phyloP scores from a whole-genome alignment of 1,284 basidiomycete genomes.

The Austroboletus niveus region DNA sequence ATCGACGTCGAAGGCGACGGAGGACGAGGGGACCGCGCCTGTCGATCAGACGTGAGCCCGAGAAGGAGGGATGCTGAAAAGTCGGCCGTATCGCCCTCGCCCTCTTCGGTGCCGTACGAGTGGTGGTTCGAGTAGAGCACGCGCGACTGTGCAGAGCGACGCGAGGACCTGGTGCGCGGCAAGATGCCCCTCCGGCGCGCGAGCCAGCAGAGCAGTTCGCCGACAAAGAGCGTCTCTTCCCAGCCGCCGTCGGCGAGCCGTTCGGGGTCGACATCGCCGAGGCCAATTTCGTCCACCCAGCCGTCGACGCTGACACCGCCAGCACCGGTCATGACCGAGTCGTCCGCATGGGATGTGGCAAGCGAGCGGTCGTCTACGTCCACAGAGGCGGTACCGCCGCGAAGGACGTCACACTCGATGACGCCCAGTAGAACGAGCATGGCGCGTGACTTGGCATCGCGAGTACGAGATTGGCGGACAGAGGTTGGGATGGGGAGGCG shows the following conservation, averaged over 20 bases:
- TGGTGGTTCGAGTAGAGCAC: slow-evolving; percentile 23
- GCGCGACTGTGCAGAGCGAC: slow-evolving; percentile 6
- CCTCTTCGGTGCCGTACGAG: not conserved
- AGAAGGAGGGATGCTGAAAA: slow-evolving; percentile 23
- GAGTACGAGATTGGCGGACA: slow-evolving; percentile 37
- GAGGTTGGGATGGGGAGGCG: slow-evolving; percentile 43
- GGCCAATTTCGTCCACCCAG: slow-evolving; percentile 5
- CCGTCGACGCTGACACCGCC: slow-evolving; percentile 25
- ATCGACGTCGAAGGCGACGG: slow-evolving; percentile 1
- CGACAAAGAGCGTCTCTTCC: no score
- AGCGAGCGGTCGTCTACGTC: no score
- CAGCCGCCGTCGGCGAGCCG: no score
- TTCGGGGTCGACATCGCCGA: slow-evolving; percentile 21
- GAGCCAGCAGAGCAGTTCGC: slow-evolving; percentile 28
- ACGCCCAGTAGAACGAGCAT: slow-evolving; percentile 80
- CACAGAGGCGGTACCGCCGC: no score
- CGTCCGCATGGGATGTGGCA: slow-evolving; percentile 13
- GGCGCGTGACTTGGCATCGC: slow-evolving; percentile 45
- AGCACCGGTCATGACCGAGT: slow-evolving; percentile 38
- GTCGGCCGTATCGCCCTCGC: slow-evolving; percentile 20
- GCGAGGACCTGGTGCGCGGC: slow-evolving; percentile 8
- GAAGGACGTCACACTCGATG: slow-evolving; percentile 53
- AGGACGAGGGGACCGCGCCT: no score
- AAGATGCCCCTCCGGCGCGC: slow-evolving; percentile 43
- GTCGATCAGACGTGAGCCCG: slow-evolving; percentile 5